Base-by-base conservation (phyloP, 139 green algal species). In the Penium margaritaceum region DNA sequence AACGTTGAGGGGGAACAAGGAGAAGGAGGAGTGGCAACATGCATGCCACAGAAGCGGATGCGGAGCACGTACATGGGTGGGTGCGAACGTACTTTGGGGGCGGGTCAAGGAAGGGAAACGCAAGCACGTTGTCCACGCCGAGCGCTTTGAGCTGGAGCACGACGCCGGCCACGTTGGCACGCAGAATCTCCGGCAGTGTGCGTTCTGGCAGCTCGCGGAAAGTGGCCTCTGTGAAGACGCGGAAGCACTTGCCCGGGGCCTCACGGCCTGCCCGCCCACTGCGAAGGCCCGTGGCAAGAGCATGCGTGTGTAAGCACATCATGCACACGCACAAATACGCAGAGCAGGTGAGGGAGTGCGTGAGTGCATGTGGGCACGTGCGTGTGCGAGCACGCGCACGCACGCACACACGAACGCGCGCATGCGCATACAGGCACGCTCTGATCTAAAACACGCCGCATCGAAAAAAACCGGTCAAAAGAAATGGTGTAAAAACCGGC, bases 221-320 rank as follows among this genome's bases (percentile, higher is more conserved):
- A 1, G 63, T 47, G n/a, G 0, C 54, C 77, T 96, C 92, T 0
- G 90, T 95, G 87, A 91, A 97, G 62, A 98, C 83, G 15, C 93
- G 87, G 79, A 90, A 96, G 3, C 88, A 89, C 64, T 91, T 91
- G 43, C 92, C 92, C n/a, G 89, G 85, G 0, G 74, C 88, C 76
- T 96, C 90, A 89, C 12, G 93, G 86, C 72, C 75, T 6, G 75
- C 75, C 32, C 93, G 79, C 3, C 94, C 92, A 9, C 89, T 87
- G 0, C 14, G 29, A 72, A 4, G 92, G 79, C 84, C 96, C 91
- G 72, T 87, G 75, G 33, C 12, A 35, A 64, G 29, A 75, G 29
- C 67, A 37, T 21, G 55, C 35, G 7, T 29, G 55, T 41, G 55
- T n/a, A n/a, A n/a, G n/a, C n/a, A n/a, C n/a, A n/a, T n/a, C n/a